Base-by-base conservation (phyloP, 768 basidiomycete genomes). In the Suillus americanus region DNA sequence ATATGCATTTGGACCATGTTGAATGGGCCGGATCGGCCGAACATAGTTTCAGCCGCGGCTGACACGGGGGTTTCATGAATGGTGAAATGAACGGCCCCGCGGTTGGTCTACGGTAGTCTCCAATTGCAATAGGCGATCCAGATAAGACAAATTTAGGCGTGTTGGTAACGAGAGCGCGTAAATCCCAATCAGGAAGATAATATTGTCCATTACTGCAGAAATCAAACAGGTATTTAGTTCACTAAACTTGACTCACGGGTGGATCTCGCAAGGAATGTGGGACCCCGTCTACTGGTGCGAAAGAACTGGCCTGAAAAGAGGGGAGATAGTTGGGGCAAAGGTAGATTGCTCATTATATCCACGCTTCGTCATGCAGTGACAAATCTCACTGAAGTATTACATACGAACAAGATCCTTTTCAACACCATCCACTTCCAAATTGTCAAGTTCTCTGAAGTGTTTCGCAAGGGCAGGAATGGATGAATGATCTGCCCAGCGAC, bases 401-500 rank as follows among this genome's bases (percentile, higher is more conserved):
- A 30, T 18, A 16, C 18, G 28, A 53, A 53, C 9, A 33, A 37
- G 35, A 23, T 56, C 35, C 9, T 8, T 14, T 23, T 56, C 55
- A 38, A 38, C 37, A 18, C 40, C 57, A 30, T 41, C 40, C 18
- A 41, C 25, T 20, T 40, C 37, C 28, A 59, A 18, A 20, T 12
- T 30, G 16, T 18, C 8, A 40, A 57, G 56, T 57, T 40, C 56
- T 57, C 9, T 57, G 5, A 72, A 45, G 18, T 35, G 67, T 60
- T 67, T 55, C 14, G 38, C 64, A 13, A 75, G 60, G 53, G 41
- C 60, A 35, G 45, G 62, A 3, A 70, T 12, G 33, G 65, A 60
- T 14, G 63, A 69, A 10, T 64, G 63, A 56, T 71, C 69, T 37
- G 60, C 48, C 74, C 74, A 77, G n/a, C 74, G 74, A 60, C 75